Conservation (phyloP, 2,329 filamentous ascomycete genomes). For the Delphinella strobiligena region DNA sequence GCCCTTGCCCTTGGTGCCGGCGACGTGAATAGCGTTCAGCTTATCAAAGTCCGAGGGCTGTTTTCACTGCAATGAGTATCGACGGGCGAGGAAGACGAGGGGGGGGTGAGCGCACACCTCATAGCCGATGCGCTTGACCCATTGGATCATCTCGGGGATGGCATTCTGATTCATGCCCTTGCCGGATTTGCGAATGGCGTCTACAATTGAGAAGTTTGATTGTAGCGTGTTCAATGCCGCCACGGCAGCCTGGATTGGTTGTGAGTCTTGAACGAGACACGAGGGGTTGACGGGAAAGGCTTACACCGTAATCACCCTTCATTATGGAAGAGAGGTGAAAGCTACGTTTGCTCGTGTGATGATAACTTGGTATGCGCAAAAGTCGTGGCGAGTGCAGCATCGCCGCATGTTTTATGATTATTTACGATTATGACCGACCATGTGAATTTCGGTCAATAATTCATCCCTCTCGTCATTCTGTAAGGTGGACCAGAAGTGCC, state of each 20-base stretch:
- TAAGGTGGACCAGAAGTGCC: too few relatives aligned
- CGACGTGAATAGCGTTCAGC: slow-evolving; percentile 64
- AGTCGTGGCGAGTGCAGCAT: not conserved
- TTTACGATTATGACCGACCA: too few relatives aligned
- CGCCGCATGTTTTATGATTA: not conserved
- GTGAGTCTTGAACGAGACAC: not conserved
- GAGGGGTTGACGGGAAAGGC: slow-evolving; percentile 4
- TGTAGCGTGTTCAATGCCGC: slow-evolving; percentile 63
- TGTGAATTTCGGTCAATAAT: too few relatives aligned
- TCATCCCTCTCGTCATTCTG: too few relatives aligned
- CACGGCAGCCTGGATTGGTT: slow-evolving; percentile 49
- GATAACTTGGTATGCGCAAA: not conserved
- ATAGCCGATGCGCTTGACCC: slow-evolving; percentile 66
- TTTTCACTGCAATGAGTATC: slow-evolving; percentile 8
- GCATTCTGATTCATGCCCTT: slow-evolving; percentile 60
- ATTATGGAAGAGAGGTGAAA: slow-evolving; percentile 1
- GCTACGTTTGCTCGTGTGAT: not conserved
- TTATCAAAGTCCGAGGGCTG: slow-evolving; percentile 50
- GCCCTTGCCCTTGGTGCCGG: slow-evolving; percentile 90
- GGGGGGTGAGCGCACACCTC: slow-evolving; percentile 38
- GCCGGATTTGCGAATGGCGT: slow-evolving; percentile 65
- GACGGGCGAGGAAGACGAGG: not conserved
- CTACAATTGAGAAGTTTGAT: slow-evolving; percentile 65
- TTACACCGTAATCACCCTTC: slow-evolving; percentile 10
- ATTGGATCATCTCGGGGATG: slow-evolving; percentile 71